Conservation (phyloP, 2,329 filamentous ascomycete species). For the Hypomyces perniciosus region DNA sequence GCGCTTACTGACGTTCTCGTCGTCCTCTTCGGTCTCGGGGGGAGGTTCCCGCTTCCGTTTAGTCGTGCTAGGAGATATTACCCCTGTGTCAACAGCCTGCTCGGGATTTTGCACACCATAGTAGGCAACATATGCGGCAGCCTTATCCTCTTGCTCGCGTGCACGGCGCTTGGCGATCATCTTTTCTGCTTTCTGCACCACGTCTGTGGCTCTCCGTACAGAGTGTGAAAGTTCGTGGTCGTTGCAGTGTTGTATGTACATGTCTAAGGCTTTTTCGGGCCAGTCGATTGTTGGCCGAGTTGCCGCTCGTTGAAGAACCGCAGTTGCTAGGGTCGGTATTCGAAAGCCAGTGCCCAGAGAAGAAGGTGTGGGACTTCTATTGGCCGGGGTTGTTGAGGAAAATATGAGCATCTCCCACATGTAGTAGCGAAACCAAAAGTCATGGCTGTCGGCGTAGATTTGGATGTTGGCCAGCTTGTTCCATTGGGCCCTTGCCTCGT, state of each 20-base stretch:
- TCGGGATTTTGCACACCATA: slow-evolving; percentile 28
- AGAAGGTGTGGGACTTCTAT: slow-evolving; percentile 47
- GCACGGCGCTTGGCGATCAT: slow-evolving; percentile 58
- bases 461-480: slow-evolving; percentile 59
- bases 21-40: slow-evolving; percentile 32
- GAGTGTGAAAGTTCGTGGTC: slow-evolving; percentile 78
- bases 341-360: slow-evolving; percentile 44
- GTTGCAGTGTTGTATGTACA: slow-evolving; percentile 76
- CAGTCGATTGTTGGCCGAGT: slow-evolving; percentile 60
- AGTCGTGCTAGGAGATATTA: slow-evolving; percentile 33
- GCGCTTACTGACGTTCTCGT: slow-evolving; percentile 60
- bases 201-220: slow-evolving; percentile 67
- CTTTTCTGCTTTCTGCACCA: slow-evolving; percentile 63
- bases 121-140: slow-evolving; percentile 43
- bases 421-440: slow-evolving; percentile 93
- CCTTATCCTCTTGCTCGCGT: slow-evolving; percentile 57
- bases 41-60: slow-evolving; percentile 73
- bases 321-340: slow-evolving; percentile 68
- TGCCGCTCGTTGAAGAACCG: slow-evolving; percentile 67
- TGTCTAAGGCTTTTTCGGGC: slow-evolving; percentile 69
- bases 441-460: slow-evolving; percentile 68
- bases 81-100: slow-evolving; percentile 14
- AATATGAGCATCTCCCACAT: slow-evolving; percentile 77
- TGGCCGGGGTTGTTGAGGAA: slow-evolving; percentile 37
- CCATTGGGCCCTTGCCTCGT: slow-evolving; percentile 74